Percentiles rank a stretch among this genome's conserved stretches.
These are phyloP conservation scores for Porcisia hertigi DNA, from an alignment of 208 protist genomes.

Conservation along the genomic window DNA sequence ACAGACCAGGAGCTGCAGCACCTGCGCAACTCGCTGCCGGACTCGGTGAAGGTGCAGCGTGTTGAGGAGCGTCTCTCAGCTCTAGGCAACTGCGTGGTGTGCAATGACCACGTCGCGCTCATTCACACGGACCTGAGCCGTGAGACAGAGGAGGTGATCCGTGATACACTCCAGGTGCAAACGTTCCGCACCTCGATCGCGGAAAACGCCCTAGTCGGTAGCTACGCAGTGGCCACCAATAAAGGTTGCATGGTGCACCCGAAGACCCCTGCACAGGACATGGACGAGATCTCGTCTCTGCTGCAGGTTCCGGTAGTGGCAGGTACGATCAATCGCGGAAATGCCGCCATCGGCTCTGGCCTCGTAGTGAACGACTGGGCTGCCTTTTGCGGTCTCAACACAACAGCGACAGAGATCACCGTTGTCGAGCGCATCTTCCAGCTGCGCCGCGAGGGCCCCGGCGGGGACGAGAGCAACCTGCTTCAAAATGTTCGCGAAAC, in stretches of 20 bases:
- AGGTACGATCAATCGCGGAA: slow-evolving; percentile 99
- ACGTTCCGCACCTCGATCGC: slow-evolving; percentile 98
- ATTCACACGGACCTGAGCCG: slow-evolving; percentile 99
- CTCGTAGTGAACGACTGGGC: slow-evolving; percentile 99
- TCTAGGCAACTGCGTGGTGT: slow-evolving; percentile 99
- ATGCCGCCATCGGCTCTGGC: slow-evolving; percentile 92
- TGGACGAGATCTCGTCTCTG: slow-evolving; percentile 98
- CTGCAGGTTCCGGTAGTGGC: slow-evolving; percentile 98
- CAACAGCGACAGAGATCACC: slow-evolving; percentile 98
- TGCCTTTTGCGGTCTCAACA: slow-evolving; percentile 98
- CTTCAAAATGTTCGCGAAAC: slow-evolving; percentile 87
- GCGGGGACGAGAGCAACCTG: slow-evolving; percentile 66
- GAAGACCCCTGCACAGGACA: slow-evolving; percentile 96
- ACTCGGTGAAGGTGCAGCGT: slow-evolving; percentile 96
- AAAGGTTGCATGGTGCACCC: slow-evolving; percentile 98
- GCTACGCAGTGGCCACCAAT: slow-evolving; percentile 98
- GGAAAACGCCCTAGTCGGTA: slow-evolving; percentile 98
- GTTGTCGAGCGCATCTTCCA: slow-evolving; percentile 99
- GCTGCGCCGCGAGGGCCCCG: slow-evolving; percentile 79
- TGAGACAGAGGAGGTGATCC: slow-evolving; percentile 99
- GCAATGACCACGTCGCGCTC: slow-evolving; percentile 99
- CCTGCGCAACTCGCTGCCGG: slow-evolving; percentile 98
- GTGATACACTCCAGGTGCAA: slow-evolving; percentile 97
- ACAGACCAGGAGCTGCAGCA: slow-evolving; percentile 99
- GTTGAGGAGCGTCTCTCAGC: slow-evolving; percentile 99